These are phyloP conservation scores for Achlya hypogyna DNA, from an alignment of 352 stramenopile species.

Conservation along the genomic window DNA sequence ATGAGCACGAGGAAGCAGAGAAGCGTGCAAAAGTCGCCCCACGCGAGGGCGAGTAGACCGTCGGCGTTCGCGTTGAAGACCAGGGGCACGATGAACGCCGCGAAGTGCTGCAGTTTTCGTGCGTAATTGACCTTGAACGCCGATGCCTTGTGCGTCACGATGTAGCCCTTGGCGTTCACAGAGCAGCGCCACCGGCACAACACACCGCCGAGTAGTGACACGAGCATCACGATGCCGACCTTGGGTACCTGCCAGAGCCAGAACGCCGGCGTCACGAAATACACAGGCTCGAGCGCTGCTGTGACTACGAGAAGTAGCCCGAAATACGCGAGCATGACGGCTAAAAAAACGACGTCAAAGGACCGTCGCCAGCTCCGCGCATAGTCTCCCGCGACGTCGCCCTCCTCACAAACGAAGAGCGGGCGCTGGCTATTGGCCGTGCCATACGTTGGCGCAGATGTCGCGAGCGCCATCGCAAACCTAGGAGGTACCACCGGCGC, in stretches of 20 bases:
- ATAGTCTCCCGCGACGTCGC: slow-evolving; percentile 66
- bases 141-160: slow-evolving; percentile 66
- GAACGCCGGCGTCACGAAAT: slow-evolving; percentile 29
- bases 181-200: slow-evolving; percentile 75
- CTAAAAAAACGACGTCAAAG: slow-evolving; percentile 65
- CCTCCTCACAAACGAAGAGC: slow-evolving; percentile 42
- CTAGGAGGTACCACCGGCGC: too few relatives aligned
- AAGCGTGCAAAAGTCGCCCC: slow-evolving; percentile 76
- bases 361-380: slow-evolving; percentile 74
- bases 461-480: too few relatives aligned
- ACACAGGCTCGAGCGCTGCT: slow-evolving; percentile 33
- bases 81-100: slow-evolving; percentile 69
- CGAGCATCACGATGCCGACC: slow-evolving; percentile 34
- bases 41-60: slow-evolving; percentile 53
- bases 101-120: slow-evolving; percentile 68
- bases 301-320: slow-evolving; percentile 35
- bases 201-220: slow-evolving; percentile 69
- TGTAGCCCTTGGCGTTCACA: slow-evolving; percentile 72
- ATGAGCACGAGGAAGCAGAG: slow-evolving; percentile 76
- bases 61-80: slow-evolving; percentile 55
- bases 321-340: slow-evolving; percentile 41
- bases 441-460: too few relatives aligned
- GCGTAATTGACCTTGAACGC: slow-evolving; percentile 85
- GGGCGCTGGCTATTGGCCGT: too few relatives aligned
- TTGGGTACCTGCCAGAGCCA: slow-evolving; percentile 50